A percentile compares a stretch with the other conserved stretches of the same genome.
Conservation (phyloP, 805 yeast species). For the Starmerella tilneyi region DNA sequence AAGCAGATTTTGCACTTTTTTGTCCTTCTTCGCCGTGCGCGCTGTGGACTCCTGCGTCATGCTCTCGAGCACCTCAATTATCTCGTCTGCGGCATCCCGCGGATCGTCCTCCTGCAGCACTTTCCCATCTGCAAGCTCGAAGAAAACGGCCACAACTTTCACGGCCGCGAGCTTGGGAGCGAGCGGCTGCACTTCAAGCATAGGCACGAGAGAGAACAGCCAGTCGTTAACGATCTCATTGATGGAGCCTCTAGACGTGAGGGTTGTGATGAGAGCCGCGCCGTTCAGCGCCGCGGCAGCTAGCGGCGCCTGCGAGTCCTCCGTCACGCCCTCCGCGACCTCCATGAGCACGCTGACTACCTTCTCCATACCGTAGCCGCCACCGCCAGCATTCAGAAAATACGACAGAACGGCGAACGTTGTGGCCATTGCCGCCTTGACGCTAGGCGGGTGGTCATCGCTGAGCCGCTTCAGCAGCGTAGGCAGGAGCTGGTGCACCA, state of each 20-base stretch:
- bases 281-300: constrained; percentile 28
- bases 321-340: constrained; percentile 25
- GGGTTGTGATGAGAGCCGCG: constrained; percentile 27
- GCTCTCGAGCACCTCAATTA: constrained; percentile 31
- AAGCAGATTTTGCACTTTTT: constrained; percentile 44
- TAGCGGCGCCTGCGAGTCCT: constrained; percentile 18
- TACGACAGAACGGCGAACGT: constrained; percentile 28
- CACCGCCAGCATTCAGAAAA: constrained; percentile 29
- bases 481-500: constrained; percentile 13
- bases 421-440: constrained; percentile 25
- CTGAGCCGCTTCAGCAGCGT: constrained; percentile 16
- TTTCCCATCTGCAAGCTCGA: constrained; percentile 39
- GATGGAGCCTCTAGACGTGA: constrained; percentile 21
- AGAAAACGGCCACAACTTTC: constrained; percentile 45
- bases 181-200: constrained; percentile 34
- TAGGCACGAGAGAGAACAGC: constrained; percentile 17
- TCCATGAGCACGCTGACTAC: constrained; percentile 24
- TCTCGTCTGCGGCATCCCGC: constrained; percentile 32
- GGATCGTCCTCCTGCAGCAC: constrained; percentile 23
- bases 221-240: constrained; percentile 32
- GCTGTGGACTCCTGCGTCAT: constrained; percentile 46
- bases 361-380: constrained; percentile 30
- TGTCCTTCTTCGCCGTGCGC: constrained; percentile 51
- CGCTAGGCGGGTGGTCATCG: constrained; percentile 1
- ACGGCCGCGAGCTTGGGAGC: constrained; percentile 49